Evolutionary conservation across 129 eudicot genomes (phyloP).

Genomic region (Saposhnikovia divaricata): DNA sequence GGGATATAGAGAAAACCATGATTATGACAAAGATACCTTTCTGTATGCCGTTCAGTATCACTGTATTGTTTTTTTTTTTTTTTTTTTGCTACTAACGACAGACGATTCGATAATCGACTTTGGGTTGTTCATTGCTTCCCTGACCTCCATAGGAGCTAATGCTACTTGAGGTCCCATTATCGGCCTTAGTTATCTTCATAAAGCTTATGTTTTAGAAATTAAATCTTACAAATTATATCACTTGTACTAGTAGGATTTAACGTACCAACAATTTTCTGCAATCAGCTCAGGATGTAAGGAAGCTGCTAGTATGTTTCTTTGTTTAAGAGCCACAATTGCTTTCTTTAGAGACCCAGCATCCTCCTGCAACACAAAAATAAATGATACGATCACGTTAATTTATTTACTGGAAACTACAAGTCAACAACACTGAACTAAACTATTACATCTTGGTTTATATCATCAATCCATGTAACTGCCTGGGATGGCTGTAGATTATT

Average conservation of each 20-base stretch:
- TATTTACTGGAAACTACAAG: neutral
- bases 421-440: neutral
- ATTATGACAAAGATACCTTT: neutral
- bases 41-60: neutral
- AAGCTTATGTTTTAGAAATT: neutral
- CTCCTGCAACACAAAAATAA: slow-evolving; percentile 25
- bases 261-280: slow-evolving; percentile 79
- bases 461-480: too few relatives aligned
- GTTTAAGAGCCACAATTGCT: slow-evolving; percentile 91
- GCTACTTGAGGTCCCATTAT: slow-evolving; percentile 40
- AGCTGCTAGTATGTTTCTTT: slow-evolving; percentile 78
- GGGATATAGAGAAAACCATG: neutral
- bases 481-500: too few relatives aligned
- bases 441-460: too few relatives aligned
- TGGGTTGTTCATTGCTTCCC: slow-evolving; percentile 32
- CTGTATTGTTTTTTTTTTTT: neutral
- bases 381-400: neutral
- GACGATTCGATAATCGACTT: slow-evolving; percentile 59
- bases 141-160: slow-evolving; percentile 24
- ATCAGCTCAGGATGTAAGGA: slow-evolving; percentile 95
- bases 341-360: slow-evolving; percentile 35
- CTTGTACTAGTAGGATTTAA: neutral
- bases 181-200: slow-evolving; percentile 44
- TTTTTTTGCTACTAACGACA: slow-evolving; percentile 29
- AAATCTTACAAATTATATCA: neutral